phyloP scores from a whole-genome alignment of 2,329 filamentous ascomycete genomes.

The Ascochyta koolunga region DNA sequence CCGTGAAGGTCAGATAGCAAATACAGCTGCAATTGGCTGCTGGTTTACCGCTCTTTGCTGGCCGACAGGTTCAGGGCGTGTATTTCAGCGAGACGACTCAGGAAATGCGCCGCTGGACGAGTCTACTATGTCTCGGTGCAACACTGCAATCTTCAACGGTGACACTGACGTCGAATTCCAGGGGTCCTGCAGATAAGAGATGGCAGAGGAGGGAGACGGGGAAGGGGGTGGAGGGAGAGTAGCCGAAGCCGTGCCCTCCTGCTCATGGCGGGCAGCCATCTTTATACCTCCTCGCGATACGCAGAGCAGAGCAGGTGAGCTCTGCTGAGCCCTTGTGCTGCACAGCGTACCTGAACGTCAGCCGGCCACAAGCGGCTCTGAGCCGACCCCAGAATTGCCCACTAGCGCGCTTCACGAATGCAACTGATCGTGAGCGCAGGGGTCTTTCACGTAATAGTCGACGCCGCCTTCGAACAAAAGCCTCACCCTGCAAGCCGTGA shows the following conservation, averaged over 20 bases:
- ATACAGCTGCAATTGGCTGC: slow-evolving; percentile 37
- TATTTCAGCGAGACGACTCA: slow-evolving; percentile 1
- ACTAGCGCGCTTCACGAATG: slow-evolving; percentile 14
- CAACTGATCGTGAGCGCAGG: slow-evolving; percentile 23
- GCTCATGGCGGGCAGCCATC: neutral
- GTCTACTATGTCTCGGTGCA: slow-evolving; percentile 19
- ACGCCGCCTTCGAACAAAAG: slow-evolving; percentile 19
- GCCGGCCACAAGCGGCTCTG: slow-evolving; percentile 14
- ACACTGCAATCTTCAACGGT: slow-evolving; percentile 25
- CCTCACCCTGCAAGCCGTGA: slow-evolving; percentile 18
- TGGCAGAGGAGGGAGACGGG: neutral
- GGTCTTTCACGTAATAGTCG: slow-evolving; percentile 35
- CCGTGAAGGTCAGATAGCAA: slow-evolving; percentile 27
- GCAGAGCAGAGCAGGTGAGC: neutral
- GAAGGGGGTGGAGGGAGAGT: neutral
- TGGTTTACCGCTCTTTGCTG: slow-evolving; percentile 37
- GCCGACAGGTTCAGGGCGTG: slow-evolving; percentile 6
- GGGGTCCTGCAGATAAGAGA: slow-evolving; percentile 9
- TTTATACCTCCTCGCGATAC: neutral
- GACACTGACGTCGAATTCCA: slow-evolving; percentile 11
- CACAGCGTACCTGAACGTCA: slow-evolving; percentile 21
- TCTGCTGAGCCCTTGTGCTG: neutral
- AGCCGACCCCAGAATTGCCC: slow-evolving; percentile 21
- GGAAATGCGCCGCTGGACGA: slow-evolving; percentile 1
- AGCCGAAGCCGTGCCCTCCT: slow-evolving; percentile 9